A percentile compares a stretch with the other conserved stretches of the same genome.
Conservation (phyloP, 1,139 yeast species). For the Kurtzmaniella quercitrusa region DNA sequence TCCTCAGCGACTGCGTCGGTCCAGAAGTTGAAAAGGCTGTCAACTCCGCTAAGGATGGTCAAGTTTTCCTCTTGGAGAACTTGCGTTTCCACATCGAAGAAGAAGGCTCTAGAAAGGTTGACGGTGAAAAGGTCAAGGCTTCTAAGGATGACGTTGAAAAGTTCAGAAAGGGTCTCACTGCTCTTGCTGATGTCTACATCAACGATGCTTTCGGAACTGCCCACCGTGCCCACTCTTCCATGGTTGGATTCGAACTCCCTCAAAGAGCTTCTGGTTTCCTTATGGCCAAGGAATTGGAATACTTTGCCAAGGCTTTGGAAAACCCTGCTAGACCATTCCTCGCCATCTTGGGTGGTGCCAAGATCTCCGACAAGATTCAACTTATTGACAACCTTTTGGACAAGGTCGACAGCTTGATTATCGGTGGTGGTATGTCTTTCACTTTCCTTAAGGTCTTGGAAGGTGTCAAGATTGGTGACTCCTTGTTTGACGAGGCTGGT, state of each 20-base stretch:
- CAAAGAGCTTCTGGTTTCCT: constrained; percentile 97
- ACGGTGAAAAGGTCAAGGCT: constrained; percentile 90
- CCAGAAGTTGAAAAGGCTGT: constrained; percentile 76
- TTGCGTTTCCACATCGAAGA: constrained; percentile 97
- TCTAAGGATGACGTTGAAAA: constrained; percentile 72
- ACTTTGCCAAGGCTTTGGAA: constrained; percentile 96
- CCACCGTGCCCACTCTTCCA: constrained; percentile 98
- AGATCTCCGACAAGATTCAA: constrained; percentile 96
- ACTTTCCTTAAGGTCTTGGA: constrained; percentile 92
- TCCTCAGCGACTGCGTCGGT: constrained; percentile 88
- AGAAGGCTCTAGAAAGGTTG: constrained; percentile 80
- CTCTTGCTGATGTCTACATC: constrained; percentile 91
- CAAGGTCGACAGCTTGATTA: constrained; percentile 87
- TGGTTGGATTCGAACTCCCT: constrained; percentile 92
- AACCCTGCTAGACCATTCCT: constrained; percentile 95
- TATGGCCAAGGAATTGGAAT: constrained; percentile 92
- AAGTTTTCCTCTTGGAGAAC: constrained; percentile 83
- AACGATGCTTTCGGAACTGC: constrained; percentile 99
- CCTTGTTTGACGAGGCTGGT: constrained; percentile 88
- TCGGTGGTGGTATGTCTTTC: constrained; percentile 99
- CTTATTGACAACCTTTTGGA: constrained; percentile 93
- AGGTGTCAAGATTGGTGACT: constrained; percentile 80
- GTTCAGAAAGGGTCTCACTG: constrained; percentile 83
- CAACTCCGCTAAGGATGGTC: constrained; percentile 64
- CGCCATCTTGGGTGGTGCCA: constrained; percentile 98